Base-by-base conservation (phyloP, 2,329 filamentous ascomycete species). In the Penicillium sp. region DNA sequence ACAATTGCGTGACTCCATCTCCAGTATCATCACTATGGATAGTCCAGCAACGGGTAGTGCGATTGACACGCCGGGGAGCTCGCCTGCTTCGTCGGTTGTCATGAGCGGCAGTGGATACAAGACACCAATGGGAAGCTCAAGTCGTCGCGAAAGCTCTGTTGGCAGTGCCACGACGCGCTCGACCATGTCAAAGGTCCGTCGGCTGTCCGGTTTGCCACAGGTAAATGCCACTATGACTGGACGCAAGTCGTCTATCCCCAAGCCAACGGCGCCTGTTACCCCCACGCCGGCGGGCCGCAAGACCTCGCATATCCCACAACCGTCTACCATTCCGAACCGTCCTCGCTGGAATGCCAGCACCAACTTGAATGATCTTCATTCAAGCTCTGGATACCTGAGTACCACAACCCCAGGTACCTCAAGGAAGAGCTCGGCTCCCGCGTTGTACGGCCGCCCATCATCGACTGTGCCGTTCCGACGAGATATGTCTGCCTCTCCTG, bases 1-100 rank as follows among this genome's bases (percentile, higher is more conserved):
- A 72, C 91, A 94, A 69, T 83, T 97, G 53, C 87, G 94, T 51
- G 94, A 98, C 76, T 97, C 94, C 0, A 90, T 98, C 60, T 97
- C 93, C 0, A 97, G 91, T 69, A 92, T 97, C 77, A 83, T 96
- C 3, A 96, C 92, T 1, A 91, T 91, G 68, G 92, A 96, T 72
- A 85, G 87, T 56, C 93, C 91, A 1, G 86, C 89, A 2, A 79
- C 86, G 10, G 88, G 85, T 64, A 94, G 91, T 70, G 85, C 86
- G 51, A 79, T 88, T 50, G 92, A 89, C 37, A 91, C 89, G 0
- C 89, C 89, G 0, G 87, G 88, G 50, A 91, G 87, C 79, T 91
- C 89, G 4, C 89, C 89, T 28, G 87, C 88, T 28, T 90, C 88
- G 17, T 90, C 88, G 22, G 81, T 90, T 22, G 77, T 89, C 53